Base-by-base conservation (phyloP, 306 rosid species). In the Hylodesmum podocarpum region DNA sequence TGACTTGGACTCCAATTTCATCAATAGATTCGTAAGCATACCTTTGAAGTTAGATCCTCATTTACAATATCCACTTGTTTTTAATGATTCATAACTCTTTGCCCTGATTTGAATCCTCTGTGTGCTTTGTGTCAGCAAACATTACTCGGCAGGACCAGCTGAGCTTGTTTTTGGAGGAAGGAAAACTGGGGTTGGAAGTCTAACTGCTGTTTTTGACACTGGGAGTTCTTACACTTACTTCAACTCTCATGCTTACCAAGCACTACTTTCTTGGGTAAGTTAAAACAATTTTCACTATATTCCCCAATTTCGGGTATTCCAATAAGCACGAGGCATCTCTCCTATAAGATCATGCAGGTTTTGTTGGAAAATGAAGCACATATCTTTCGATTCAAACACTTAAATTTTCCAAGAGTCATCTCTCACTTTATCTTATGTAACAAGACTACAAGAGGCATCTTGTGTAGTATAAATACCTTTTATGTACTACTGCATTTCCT, bases 191-290 rank as follows among this genome's bases (percentile, higher is more conserved):
- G 55, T 84, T n/a, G 85, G 78, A 66, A 80, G 62, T 71, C 66
- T 82, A 5, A 36, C 68, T 11, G 81, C 80, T 51, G 81, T 86
- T 81, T 95, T 95, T 72, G 98, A 95, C 84, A 90, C 91, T 19
- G 98, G 97, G 15, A 84, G 92, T 87, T 84, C 98, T 54, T 90
- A 92, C 86, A 92, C 96, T 46, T 95, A 90, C 78, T 83, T 95
- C 76, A 88, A 81, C 81, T 83, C 92, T 71, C 85, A 83, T 44
- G 87, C 91, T 66, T 92, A 92, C 78, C 81, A 86, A 73, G 84
- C 83, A 75, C 36, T 95, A 44, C 61, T 81, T 75, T 62, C 79
- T 49, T 85, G 83, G 97, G 98, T 92, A 5, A 84, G 96, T 86
- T 47, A 53, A 53, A 74, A 61, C 67, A 46, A 22, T 74, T 44